Percentiles rank a stretch among this genome's conserved stretches.
Evolutionary conservation across 2,329 filamentous ascomycete genomes (phyloP).

Genomic region (Venturiaceae sp.): DNA sequence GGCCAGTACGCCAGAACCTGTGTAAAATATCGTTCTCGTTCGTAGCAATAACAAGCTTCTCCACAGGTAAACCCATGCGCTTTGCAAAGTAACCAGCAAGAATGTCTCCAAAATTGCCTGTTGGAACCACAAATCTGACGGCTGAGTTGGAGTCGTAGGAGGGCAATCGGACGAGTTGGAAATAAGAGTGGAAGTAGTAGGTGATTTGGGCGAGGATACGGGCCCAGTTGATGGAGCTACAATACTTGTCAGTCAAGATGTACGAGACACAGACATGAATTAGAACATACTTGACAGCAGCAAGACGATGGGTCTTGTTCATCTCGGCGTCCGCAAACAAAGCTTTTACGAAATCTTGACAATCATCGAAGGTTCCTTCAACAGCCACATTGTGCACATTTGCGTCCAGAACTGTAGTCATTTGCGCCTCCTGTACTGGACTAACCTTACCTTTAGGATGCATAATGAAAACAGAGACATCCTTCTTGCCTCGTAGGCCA

Average conservation of each 20-base stretch:
- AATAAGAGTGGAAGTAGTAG: conserved; percentile 96
- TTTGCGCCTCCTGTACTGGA: conserved; percentile 90
- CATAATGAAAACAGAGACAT: conserved; percentile 92
- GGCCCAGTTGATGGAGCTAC: conserved; percentile 80
- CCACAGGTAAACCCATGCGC: conserved; percentile 76
- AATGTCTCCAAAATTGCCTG: conserved; percentile 95
- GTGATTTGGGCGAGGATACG: conserved; percentile 93
- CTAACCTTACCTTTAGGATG: conserved; percentile 85
- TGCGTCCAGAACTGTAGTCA: conserved; percentile 84
- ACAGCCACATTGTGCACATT: conserved; percentile 93
- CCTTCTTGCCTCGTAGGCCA: conserved; percentile 87
- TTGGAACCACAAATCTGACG: conserved; percentile 81
- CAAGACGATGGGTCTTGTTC: conserved; percentile 74
- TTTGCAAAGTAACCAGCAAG: conserved; percentile 88
- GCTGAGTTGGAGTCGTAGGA: conserved; percentile 46
- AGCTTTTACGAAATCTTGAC: conserved; percentile 92
- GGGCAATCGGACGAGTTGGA: conserved; percentile 57
- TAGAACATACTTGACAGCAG: conserved; percentile 61
- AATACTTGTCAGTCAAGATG: conserved; percentile 59
- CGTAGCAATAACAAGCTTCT: conserved; percentile 85
- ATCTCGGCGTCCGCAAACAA: conserved; percentile 79
- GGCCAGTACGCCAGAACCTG: conserved; percentile 84
- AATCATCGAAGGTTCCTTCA: conserved; percentile 89
- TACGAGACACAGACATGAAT: conserved; percentile 44
- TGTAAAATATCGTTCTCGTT: conserved; percentile 98